Base-by-base conservation (phyloP, 192 early-diverging fungal species). In the Chytriomyces sp. region DNA sequence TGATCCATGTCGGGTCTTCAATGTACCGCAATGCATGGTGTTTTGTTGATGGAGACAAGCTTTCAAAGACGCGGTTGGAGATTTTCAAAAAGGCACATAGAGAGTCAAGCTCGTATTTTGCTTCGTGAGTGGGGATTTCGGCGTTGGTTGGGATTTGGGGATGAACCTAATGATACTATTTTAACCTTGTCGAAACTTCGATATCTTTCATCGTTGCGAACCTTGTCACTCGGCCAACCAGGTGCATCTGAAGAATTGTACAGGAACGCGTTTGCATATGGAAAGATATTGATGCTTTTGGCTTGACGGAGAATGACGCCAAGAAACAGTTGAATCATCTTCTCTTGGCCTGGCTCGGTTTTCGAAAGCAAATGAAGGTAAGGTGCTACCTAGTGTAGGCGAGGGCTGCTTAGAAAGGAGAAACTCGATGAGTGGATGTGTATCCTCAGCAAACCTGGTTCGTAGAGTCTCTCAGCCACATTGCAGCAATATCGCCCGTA, bases 401-500 rank as follows among this genome's bases (percentile, higher is more conserved):
- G 28, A 2, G 28, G 28, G 28, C 2, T 35, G 28, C 2, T 35
- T 35, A n/a, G n/a, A n/a, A n/a, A n/a, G n/a, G n/a, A n/a, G 1
- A 35, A 35, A 35, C 28, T 35, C 28, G 28, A 35, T 35, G 0
- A 1, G 28, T 2, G 28, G 2, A 2, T 35, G 2, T 35, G 28
- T 35, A 35, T 2, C 28, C 28, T 35, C 28, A 35, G 28, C 28
- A 62, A 1, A 92, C 77, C 72, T 92, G 91, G 81, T 92, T 90
- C 11, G 91, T 82, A 23, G 89, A 90, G 78, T 93, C 92, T 45
- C 92, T 87, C 5, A 92, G 82, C 92, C 92, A 93, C 86, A 92
- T 91, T 23, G 92, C 92, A 35, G 81, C 82, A 82, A 88, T 93
- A 70, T 93, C 92, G 28, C 92, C 92, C 0, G 92, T 93, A 1